Conservation (phyloP, 2,329 filamentous ascomycete species). For the Gaeumannomyces sp. region DNA sequence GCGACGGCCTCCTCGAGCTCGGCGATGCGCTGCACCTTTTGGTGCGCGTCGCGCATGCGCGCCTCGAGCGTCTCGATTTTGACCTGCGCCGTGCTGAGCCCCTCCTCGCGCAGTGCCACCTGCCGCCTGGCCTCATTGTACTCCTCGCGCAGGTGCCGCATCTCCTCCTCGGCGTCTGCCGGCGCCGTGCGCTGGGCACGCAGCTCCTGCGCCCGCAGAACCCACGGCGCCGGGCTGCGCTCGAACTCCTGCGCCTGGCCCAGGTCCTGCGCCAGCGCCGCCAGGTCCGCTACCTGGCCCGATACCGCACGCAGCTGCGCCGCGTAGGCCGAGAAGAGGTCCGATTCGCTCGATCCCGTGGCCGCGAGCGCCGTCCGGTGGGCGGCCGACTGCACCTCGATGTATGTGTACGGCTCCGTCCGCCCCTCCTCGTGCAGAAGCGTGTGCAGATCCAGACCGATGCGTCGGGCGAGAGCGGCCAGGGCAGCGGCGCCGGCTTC, state of each 20-base stretch:
- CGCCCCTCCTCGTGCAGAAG: constrained; percentile 68
- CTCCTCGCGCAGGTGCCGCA: constrained; percentile 73
- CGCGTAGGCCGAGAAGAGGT: constrained; percentile 63
- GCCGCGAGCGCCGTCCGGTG: constrained; percentile 45
- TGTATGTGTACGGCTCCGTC: constrained; percentile 57
- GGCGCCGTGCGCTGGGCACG: constrained; percentile 75
- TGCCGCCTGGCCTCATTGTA: constrained; percentile 69
- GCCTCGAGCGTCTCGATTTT: constrained; percentile 91
- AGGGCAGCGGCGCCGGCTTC: constrained; percentile 60
- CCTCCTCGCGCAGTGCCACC: constrained; percentile 69
- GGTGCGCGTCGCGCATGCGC: constrained; percentile 74
- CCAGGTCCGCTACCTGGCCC: constrained; percentile 62
- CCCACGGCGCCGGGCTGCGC: constrained; percentile 70
- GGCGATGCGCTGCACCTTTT: constrained; percentile 65
- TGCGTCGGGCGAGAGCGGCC: constrained; percentile 57
- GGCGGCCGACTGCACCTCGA: constrained; percentile 61
- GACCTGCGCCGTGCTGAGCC: constrained; percentile 78
- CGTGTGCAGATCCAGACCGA: constrained; percentile 60
- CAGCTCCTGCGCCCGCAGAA: constrained; percentile 72
- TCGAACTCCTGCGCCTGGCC: constrained; percentile 76
- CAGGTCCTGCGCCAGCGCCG: constrained; percentile 62
- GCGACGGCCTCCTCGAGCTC: constrained; percentile 57
- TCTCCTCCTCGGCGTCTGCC: constrained; percentile 77
- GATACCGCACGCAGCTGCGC: constrained; percentile 61
- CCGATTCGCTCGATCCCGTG: constrained; percentile 51